A percentile compares a stretch with the other conserved stretches of the same genome.
These are phyloP conservation scores for Nemania sp. DNA, from an alignment of 2,329 filamentous ascomycete genomes.

Conservation along the genomic window DNA sequence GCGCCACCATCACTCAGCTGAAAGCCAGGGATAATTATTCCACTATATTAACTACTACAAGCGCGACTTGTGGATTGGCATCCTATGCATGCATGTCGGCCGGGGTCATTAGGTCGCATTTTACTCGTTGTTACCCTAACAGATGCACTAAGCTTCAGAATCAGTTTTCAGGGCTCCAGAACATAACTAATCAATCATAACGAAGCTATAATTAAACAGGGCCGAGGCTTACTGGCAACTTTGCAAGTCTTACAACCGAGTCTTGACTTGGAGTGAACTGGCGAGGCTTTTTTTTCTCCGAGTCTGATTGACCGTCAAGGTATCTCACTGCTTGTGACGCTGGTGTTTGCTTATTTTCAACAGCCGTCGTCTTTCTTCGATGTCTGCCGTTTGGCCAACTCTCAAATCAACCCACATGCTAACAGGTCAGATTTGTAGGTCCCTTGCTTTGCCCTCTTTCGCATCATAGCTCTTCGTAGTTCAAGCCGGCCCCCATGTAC, in stretches of 20 bases:
- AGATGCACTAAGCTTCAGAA: slow-evolving; percentile 1
- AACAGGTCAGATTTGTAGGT: too few species aligned
- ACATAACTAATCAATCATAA: slow-evolving; percentile 11
- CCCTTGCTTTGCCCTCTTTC: too few species aligned
- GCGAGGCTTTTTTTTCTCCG: slow-evolving; percentile 46
- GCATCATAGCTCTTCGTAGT: too few species aligned
- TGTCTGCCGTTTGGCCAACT: too few species aligned
- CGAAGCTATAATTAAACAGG: slow-evolving; percentile 2
- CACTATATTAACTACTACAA: slow-evolving; percentile 43
- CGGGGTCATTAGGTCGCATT: slow-evolving; percentile 44
- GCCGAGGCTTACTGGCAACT: slow-evolving; percentile 46
- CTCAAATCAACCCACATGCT: too few species aligned
- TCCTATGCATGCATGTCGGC: slow-evolving; percentile 44
- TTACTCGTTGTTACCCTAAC: slow-evolving; percentile 44
- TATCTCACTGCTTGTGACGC: too few species aligned
- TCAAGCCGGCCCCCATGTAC: too few species aligned
- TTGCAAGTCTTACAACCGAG: slow-evolving; percentile 48
- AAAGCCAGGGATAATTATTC: background rate
- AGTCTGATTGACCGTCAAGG: slow-evolving; percentile 38
- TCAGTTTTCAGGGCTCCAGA: slow-evolving; percentile 22
- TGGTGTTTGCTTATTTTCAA: slow-evolving; percentile 22
- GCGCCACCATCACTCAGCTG: too few species aligned
- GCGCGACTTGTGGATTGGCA: slow-evolving; percentile 45
- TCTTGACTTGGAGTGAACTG: slow-evolving; percentile 46
- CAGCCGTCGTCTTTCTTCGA: too few species aligned